These are phyloP conservation scores for Eutrema japonicum DNA, from an alignment of 345 rosid species.

Conservation along the genomic window DNA sequence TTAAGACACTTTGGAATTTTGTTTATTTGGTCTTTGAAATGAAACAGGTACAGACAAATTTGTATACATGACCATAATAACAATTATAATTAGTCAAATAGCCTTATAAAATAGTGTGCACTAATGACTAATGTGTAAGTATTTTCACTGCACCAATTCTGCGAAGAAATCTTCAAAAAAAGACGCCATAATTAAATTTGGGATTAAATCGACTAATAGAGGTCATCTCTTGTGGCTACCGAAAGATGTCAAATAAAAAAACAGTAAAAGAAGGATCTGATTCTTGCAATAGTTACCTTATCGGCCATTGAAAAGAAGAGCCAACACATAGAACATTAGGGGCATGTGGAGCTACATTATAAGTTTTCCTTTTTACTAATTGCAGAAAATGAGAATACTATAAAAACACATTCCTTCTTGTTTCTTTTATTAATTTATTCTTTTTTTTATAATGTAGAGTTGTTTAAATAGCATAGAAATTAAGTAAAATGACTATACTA, in stretches of 20 bases:
- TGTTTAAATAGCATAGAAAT: no score
- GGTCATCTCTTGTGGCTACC: constrained; percentile 8
- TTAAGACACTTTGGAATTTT: no score
- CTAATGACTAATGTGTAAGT: neutral
- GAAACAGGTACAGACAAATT: no score
- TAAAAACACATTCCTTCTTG: constrained; percentile 15
- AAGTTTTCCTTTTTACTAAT: constrained; percentile 27
- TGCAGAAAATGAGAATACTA: constrained; percentile 29
- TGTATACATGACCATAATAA: no score
- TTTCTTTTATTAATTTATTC: constrained; percentile 36
- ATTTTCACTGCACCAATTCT: neutral
- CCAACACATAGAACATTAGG: constrained; percentile 37
- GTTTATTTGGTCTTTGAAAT: no score
- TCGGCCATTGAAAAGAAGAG: constrained; percentile 35
- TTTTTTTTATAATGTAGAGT: neutral
- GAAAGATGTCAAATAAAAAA: neutral
- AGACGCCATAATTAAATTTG: neutral
- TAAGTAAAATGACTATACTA: no score
- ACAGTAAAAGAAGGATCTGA: constrained; percentile 28
- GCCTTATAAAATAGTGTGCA: no score
- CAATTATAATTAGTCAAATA: no score
- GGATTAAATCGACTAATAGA: neutral
- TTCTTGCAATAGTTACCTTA: constrained; percentile 35
- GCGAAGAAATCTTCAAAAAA: neutral
- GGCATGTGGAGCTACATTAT: constrained; percentile 37